Base-by-base conservation (phyloP, 148 eudicot genomes). In the Salicornia ramosissima region DNA sequence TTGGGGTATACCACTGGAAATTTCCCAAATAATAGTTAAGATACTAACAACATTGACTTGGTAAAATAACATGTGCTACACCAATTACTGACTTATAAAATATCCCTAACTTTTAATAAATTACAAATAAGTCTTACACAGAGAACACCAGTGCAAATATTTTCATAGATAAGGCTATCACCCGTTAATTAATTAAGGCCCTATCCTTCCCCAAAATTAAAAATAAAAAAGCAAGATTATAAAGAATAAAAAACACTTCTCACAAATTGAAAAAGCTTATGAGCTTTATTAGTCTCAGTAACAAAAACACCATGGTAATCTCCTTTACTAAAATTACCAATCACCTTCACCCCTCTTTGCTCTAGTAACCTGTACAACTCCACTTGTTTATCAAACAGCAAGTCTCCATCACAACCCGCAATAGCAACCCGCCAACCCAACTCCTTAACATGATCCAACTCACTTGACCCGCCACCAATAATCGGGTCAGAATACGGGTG, bases 381-480 rank as follows among this genome's bases (percentile, higher is more conserved):
- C 1, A 72, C 71, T 67, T 60, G 74, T 29, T 81, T 59, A 47
- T 83, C 80, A 15, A 68, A 39, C n/a, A 83, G 64, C 49, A 78
- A 78, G 53, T 83, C 86, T 10, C 80, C 84, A 12, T 64, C 71
- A 68, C 71, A 73, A 14, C 74, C 82, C 52, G 75, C 56, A 0
- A 78, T 78, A 65, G 79, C 43, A 5, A 83, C 69, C 68, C 26
- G 65, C 86, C 78, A 83, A 14, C 80, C 81, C 70, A 75, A 53
- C 65, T 54, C 34, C 58, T 42, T 21, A 2, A 83, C 2, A 31
- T 40, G 42, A 13, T 75, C 67, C 25, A 73, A 34, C 5, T 5
- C 18, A 28, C 51, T 51, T 29, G 77, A 59, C 40, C 72, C 77
- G 5, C 50, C 55, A 1, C 16, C 55, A 3, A 15, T 22, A 3